Base-by-base conservation (phyloP, 2,329 filamentous ascomycete species). In the Epichloe sp. region DNA sequence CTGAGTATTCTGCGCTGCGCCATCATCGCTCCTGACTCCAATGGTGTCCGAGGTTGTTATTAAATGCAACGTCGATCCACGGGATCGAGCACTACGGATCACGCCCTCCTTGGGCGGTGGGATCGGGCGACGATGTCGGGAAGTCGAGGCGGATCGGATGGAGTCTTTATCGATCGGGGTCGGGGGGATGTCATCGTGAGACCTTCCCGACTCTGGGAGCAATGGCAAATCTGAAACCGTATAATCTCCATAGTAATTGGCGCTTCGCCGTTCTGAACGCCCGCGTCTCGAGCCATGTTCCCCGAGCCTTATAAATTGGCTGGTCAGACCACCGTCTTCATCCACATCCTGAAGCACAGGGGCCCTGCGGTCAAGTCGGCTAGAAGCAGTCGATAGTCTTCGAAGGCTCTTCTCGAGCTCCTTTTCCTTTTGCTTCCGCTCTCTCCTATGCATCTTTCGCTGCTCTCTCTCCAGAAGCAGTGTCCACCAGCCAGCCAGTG, bases 401-500 rank as follows among this genome's bases (percentile, higher is more conserved):
- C 89, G 78, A 34, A 93, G 74, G 54, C 82, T 87, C 64, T 88
- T 82, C 61, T 97, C 88, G 1, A 78, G 76, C 60, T 98, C 90
- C 59, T 81, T 83, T 63, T 97, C 90, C 62, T 79, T 88, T 8
- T 91, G 80, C 63, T 91, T 96, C 49, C 82, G 79, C 60, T 96
- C 89, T 55, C 84, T 76, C 54, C 89, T 77, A 55, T 72, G 77
- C 56, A 90, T 83, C 66, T 98, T 98, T 8, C 89, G 81, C 63
- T 89, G 81, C 63, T 98, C 93, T 65, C 97, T 98, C 62, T 97
- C 93, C 10, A 97, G 81, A 40, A 98, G 71, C 31, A 98, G 69
- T 3, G 88, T 86, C 93, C 93, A 98, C 93, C 93, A 98, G 5
- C 93, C 93, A 48, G 89, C 88, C 47, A 98, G 71, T 5, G 85